Conservation (phyloP, 2,329 filamentous ascomycete species). For the Xylaria sp. region DNA sequence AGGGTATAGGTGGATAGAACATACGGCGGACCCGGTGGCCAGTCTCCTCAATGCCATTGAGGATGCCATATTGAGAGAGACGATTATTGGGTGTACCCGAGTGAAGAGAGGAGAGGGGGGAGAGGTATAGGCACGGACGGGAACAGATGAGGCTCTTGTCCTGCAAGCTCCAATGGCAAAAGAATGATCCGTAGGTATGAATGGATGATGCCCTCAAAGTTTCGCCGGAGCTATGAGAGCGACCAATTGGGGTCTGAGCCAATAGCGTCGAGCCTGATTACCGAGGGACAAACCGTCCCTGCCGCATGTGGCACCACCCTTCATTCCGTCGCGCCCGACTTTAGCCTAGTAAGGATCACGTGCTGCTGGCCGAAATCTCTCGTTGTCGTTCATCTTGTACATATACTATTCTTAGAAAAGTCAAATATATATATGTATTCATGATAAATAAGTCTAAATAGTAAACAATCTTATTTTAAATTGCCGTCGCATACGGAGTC, state of each 20-base stretch:
- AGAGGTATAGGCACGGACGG: constrained; percentile 36
- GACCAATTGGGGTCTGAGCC: constrained; percentile 40
- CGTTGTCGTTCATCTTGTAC: neutral
- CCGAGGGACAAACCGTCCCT: constrained; percentile 45
- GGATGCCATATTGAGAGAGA: constrained; percentile 63
- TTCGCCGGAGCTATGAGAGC: constrained; percentile 42
- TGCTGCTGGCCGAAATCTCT: neutral
- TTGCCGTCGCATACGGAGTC: too few relatives aligned
- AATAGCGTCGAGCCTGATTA: constrained; percentile 50
- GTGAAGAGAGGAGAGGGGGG: constrained; percentile 38
- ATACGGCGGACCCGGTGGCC: constrained; percentile 65
- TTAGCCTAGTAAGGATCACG: constrained; percentile 17
- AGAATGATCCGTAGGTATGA: constrained; percentile 30
- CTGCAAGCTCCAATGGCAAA: constrained; percentile 47
- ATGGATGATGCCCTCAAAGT: constrained; percentile 49
- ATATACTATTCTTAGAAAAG: neutral
- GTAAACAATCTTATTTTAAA: too few relatives aligned
- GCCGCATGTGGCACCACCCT: constrained; percentile 2
- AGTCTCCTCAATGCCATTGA: constrained; percentile 73
- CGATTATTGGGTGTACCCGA: constrained; percentile 18
- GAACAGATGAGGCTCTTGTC: constrained; percentile 47
- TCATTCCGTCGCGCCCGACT: constrained; percentile 23
- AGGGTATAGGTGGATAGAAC: constrained; percentile 42
- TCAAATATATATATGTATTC: too few relatives aligned
- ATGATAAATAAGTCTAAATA: too few relatives aligned